Base-by-base conservation (phyloP, 1,284 basidiomycete species). In the Trametes pubescens region DNA sequence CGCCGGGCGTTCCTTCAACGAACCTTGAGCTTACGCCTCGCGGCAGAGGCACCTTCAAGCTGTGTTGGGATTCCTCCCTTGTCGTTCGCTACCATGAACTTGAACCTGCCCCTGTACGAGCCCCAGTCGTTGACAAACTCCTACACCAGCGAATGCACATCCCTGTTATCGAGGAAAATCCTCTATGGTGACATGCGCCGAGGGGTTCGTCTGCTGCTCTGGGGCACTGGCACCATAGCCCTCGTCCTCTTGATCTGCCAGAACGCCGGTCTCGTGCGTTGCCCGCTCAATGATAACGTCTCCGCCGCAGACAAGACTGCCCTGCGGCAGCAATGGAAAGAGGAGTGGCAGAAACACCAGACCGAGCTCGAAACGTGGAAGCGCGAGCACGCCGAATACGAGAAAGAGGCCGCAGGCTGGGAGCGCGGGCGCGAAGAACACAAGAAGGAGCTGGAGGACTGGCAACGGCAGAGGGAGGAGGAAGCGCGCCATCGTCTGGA, bases 401-500 rank as follows among this genome's bases (percentile, higher is more conserved):
- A 13, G 13, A 43, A 24, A 2, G 65, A 64, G 51, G 34, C n/a
- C 40, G 32, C 32, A 2, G 29, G 21, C 21, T 58, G 58, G 57
- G 38, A 52, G 9, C 16, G 38, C 7, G 47, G 62, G 44, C 64
- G 64, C 13, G 44, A 48, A 4, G 34, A 38, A 22, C 37, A 43
- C 52, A 16, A 48, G 32, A 10, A 16, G 37, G 61, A 63, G 56
- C 43, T 16, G 16, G 56, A 53, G 32, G 26, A 56, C 46, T 62
- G 61, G 61, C 32, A 44, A 40, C 37, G 29, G 22, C 34, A 47
- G 40, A 48, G 54, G 9, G 44, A 44, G 7, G 57, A 61, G 22
- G 69, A 70, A 40, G 57, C 59, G 13, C 57, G 46, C 8, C 66
- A 58, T 21, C 64, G 61, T 49, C 56, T 60, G 55, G 65, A 70